A percentile compares a stretch with the other conserved stretches of the same genome.
phyloP scores from a whole-genome alignment of 1,284 basidiomycete genomes.

The Leccinum huronense region DNA sequence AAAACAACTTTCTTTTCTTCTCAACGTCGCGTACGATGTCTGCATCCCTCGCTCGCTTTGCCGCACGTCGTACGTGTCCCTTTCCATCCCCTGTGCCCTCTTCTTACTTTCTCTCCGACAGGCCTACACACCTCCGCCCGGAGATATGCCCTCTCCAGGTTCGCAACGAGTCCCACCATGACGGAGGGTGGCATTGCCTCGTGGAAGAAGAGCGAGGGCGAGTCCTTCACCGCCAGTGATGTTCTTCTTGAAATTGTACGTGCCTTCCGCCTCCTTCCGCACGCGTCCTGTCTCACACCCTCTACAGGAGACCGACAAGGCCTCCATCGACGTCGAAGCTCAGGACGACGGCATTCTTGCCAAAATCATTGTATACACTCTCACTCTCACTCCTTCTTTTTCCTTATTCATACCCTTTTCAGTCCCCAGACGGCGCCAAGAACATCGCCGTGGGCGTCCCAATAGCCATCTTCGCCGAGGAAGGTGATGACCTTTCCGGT shows the following conservation, averaged over 20 bases:
- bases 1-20: constrained; percentile 2
- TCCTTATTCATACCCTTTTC: constrained; percentile 2
- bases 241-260: constrained; percentile 92
- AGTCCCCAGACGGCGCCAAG: constrained; percentile 86
- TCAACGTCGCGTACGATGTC: constrained; percentile 46
- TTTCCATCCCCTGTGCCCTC: background rate
- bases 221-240: constrained; percentile 85
- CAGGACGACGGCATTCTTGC: constrained; percentile 95
- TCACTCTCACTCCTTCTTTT: background rate
- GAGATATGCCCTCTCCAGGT: constrained; percentile 79
- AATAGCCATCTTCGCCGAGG: constrained; percentile 91
- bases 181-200: constrained; percentile 96
- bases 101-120: constrained; percentile 35
- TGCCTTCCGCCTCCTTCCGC: constrained; percentile 12
- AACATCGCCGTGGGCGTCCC: constrained; percentile 80
- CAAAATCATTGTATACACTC: constrained; percentile 73
- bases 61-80: constrained; percentile 58
- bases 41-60: constrained; percentile 60
- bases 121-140: constrained; percentile 80
- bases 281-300: constrained; percentile 12
- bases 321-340: constrained; percentile 98
- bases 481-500: constrained; percentile 89
- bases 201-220: constrained; percentile 98
- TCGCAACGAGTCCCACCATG: constrained; percentile 99
- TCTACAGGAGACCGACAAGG: constrained; percentile 95